Conservation (phyloP, 257 asterid species). For the Nicotiana attenuata region DNA sequence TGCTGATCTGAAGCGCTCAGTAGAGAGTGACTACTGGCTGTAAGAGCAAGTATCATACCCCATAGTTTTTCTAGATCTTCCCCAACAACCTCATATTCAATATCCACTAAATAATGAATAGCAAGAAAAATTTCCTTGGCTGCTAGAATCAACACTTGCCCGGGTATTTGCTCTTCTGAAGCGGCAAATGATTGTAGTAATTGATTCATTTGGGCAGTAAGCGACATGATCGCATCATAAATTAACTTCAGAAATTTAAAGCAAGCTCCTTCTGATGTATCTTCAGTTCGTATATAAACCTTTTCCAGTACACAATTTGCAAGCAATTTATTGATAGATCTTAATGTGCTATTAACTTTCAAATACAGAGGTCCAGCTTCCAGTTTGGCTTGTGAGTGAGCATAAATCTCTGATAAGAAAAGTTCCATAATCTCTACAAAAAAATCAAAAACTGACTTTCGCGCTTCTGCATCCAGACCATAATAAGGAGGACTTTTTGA, state of each 20-base stretch:
- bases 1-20: conserved; percentile 37
- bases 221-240: conserved; percentile 45
- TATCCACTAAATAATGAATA: conserved; percentile 53
- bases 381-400: conserved; percentile 34
- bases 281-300: conserved; percentile 63
- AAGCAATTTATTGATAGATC: conserved; percentile 59
- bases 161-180: conserved; percentile 29
- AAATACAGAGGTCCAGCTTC: conserved; percentile 23
- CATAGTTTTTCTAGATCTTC: conserved; percentile 78
- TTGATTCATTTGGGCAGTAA: conserved; percentile 43
- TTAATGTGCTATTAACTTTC: conserved; percentile 43
- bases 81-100: conserved; percentile 76
- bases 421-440: conserved; percentile 69
- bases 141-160: conserved; percentile 42
- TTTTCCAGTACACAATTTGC: conserved; percentile 44
- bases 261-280: conserved; percentile 72
- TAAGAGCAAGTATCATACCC: conserved; percentile 50
- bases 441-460: conserved; percentile 54
- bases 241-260: conserved; percentile 51
- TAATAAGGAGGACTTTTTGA: conserved; percentile 21
- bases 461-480: conserved; percentile 48
- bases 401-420: conserved; percentile 44
- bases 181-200: conserved; percentile 23
- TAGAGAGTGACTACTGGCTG: conserved; percentile 42
- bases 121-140: conserved; percentile 58